Percentiles rank a stretch among this genome's conserved stretches.
Evolutionary conservation across 2,329 filamentous ascomycete genomes (phyloP).

Genomic region (Sclerotinia borealis): DNA sequence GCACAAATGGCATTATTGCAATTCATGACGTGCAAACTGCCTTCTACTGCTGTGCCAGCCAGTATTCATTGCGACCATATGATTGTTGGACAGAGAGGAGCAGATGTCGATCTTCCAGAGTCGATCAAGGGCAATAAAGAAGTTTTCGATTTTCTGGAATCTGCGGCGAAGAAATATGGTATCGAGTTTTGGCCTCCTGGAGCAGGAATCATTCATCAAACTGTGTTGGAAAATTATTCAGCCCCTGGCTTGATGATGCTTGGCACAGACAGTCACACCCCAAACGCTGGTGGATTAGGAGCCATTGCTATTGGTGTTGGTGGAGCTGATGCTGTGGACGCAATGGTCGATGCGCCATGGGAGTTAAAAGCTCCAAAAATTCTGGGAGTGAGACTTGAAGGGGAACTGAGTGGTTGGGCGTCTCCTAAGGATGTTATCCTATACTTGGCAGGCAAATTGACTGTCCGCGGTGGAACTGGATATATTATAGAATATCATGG

Average conservation of each 20-base stretch:
- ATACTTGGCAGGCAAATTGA: constrained; percentile 79
- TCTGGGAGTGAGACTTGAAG: constrained; percentile 76
- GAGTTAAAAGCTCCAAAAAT: constrained; percentile 93
- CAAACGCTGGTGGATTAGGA: constrained; percentile 90
- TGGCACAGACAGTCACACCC: constrained; percentile 94
- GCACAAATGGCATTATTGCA: constrained; percentile 97
- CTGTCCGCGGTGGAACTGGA: constrained; percentile 88
- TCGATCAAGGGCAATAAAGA: constrained; percentile 92
- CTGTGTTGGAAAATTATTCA: constrained; percentile 94
- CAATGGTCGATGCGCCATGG: constrained; percentile 93
- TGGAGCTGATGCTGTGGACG: constrained; percentile 94
- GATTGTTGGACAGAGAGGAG: constrained; percentile 92
- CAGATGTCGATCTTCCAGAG: constrained; percentile 74
- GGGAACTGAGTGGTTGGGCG: constrained; percentile 82
- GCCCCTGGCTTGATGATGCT: constrained; percentile 98
- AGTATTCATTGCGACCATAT: constrained; percentile 99
- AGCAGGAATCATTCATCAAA: constrained; percentile 95
- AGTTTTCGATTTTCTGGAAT: constrained; percentile 96
- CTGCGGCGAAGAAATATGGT: constrained; percentile 81
- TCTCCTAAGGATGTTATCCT: constrained; percentile 95
- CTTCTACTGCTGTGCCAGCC: constrained; percentile 83
- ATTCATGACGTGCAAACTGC: constrained; percentile 95
- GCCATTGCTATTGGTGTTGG: constrained; percentile 96
- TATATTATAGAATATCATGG: constrained; percentile 94
- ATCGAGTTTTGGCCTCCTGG: constrained; percentile 96